Evolutionary conservation across 148 eudicot genomes (phyloP), one percentile per base, ranked within the genome.

Genomic region (Vaccinium myrtillus): DNA sequence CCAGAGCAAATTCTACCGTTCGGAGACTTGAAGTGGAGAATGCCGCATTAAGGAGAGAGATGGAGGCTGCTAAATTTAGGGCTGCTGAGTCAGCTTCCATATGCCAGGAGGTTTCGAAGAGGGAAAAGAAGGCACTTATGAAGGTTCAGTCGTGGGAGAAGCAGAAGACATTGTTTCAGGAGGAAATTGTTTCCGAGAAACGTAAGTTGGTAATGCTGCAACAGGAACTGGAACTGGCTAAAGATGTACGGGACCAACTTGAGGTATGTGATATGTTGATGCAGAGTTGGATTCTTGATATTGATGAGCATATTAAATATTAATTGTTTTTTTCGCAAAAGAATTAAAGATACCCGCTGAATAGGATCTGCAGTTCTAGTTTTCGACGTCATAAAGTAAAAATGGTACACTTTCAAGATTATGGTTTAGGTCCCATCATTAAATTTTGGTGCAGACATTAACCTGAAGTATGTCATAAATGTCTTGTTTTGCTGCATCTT

Each of bases 11-110:
- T 90, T 86, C 91, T 81, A 88, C 95, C 84, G 94, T 95, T 46
- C 89, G 90, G 27, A 90, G 98, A 88, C 98, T 95, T 85, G 93
- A 95, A 83, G 87, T 86, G 82, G 98, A 95, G 88, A 95, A 97
- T 87, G 74, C 86, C 50, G 79, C 84, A 0, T 85, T 95, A 82
- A 92, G 91, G 88, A 87, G 84, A 82, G 96, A 95, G 77, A 91
- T 95, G 98, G 99, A 94, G 86, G 93, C 91, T 87, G 98, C 99
- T n/a, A 94, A 92, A 39, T 82, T 90, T 82, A 89, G 84, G 77
- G 99, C 98, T 54, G 88, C 90, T 8, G 92, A 95, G 87, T 90
- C 96, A 77, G 95, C 99, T 86, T 93, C 94, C n/a, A 94, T 91
- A 86, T 95, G 93, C 86, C 91, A 92, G 87, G 99, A 95, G 85